Evolutionary conservation across 345 rosid genomes (phyloP).

Genomic region (Mercurialis annua): DNA sequence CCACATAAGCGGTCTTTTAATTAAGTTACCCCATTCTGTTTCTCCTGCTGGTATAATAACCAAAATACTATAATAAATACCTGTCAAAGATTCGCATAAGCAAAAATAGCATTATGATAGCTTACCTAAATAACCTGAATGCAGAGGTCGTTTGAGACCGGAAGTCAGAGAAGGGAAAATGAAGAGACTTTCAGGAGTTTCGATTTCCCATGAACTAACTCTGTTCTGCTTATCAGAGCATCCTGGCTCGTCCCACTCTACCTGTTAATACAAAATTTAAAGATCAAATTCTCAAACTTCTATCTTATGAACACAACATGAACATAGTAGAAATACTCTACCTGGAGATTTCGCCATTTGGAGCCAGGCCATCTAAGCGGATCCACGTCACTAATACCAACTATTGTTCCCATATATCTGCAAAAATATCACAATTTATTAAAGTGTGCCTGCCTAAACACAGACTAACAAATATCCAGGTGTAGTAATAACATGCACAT

Average conservation of each 20-base stretch:
- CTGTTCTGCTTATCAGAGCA: conserved; percentile 85
- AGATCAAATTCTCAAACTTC: neutral
- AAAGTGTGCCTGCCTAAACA: neutral
- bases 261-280: conserved; percentile 36
- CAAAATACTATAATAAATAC: neutral
- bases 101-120: neutral
- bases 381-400: conserved; percentile 80
- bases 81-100: neutral
- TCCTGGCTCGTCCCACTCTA: conserved; percentile 99
- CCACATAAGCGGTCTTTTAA: conserved; percentile 67
- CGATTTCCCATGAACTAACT: conserved; percentile 97
- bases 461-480: neutral
- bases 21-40: conserved; percentile 78
- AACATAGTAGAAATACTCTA: conserved; percentile 13
- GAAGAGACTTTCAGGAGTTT: conserved; percentile 97
- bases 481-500: neutral
- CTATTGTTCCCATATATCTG: conserved; percentile 97
- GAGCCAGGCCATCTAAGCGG: conserved; percentile 97
- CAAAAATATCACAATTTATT: conserved; percentile 12
- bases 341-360: conserved; percentile 99
- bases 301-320: neutral
- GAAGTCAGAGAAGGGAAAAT: conserved; percentile 94
- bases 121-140: conserved; percentile 67
- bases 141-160: conserved; percentile 75
- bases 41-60: conserved; percentile 50